phyloP scores from a whole-genome alignment of 495 filamentous ascomycete genomes.

The Hypoxylon fragiforme region DNA sequence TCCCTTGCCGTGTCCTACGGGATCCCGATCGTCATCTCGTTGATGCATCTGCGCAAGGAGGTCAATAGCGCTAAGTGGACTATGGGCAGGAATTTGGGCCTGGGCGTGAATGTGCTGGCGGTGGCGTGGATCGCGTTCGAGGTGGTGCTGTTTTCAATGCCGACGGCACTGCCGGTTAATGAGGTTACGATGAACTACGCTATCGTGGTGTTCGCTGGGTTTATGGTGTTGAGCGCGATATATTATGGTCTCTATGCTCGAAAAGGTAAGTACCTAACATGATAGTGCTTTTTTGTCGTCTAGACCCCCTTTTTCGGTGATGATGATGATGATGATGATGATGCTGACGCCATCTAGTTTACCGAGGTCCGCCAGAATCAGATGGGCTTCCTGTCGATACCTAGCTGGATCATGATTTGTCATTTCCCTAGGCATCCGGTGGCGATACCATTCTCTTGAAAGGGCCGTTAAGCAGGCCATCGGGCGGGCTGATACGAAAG shows the following conservation, averaged over 20 bases:
- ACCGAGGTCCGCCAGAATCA: not conserved
- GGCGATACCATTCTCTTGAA: no score
- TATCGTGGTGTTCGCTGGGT: slow-evolving; percentile 63
- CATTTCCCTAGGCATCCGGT: no score
- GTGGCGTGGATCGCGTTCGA: slow-evolving; percentile 56
- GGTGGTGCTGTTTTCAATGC: slow-evolving; percentile 65
- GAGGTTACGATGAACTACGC: slow-evolving; percentile 66
- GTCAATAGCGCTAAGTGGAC: slow-evolving; percentile 56
- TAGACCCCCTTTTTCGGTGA: not conserved
- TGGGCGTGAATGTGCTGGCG: slow-evolving; percentile 49
- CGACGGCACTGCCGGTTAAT: slow-evolving; percentile 61
- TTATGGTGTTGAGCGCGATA: slow-evolving; percentile 52
- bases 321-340: no score
- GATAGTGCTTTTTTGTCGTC: not conserved
- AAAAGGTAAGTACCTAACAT: slow-evolving; percentile 28
- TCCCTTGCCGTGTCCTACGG: slow-evolving; percentile 63
- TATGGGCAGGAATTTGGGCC: slow-evolving; percentile 53
- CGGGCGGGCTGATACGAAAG: no score
- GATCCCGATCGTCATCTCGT: slow-evolving; percentile 55
- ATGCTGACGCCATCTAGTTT: slow-evolving; percentile 2
- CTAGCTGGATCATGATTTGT: no score
- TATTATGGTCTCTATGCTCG: slow-evolving; percentile 47
- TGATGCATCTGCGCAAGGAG: slow-evolving; percentile 37
- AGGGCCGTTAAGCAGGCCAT: no score
- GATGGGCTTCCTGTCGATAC: not conserved